Conservation (phyloP, 225 moss, liverwort and hornwort genomes). For the Polytrichum commune region DNA sequence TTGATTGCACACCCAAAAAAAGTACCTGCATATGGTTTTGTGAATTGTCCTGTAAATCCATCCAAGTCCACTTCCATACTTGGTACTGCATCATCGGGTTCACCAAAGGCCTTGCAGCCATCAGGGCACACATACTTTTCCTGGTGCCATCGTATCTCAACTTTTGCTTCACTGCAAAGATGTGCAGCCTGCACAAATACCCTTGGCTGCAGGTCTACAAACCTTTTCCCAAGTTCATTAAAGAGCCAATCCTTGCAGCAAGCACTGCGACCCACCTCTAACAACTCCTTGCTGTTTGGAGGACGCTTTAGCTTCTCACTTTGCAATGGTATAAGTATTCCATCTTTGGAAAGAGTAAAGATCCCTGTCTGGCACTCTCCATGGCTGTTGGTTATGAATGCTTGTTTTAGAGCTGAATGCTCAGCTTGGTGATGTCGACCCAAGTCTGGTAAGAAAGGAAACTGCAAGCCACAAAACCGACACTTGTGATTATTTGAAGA, state of each 20-base stretch:
- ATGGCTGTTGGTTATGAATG: constrained; percentile 51
- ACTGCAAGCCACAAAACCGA: constrained; percentile 51
- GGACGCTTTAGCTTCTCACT: constrained; percentile 42
- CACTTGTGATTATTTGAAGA: constrained; percentile 31
- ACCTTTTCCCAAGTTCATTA: constrained; percentile 48
- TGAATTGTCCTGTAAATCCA: constrained; percentile 32
- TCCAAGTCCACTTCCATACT: constrained; percentile 36
- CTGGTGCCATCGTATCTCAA: constrained; percentile 70
- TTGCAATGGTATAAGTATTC: constrained; percentile 41
- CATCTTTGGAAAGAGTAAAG: constrained; percentile 52
- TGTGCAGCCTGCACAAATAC: constrained; percentile 63
- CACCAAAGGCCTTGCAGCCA: constrained; percentile 52
- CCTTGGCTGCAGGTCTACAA: constrained; percentile 43
- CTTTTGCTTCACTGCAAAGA: constrained; percentile 67
- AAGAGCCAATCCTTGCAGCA: constrained; percentile 77
- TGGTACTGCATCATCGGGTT: constrained; percentile 12
- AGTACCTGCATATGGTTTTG: constrained; percentile 39
- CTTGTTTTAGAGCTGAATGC: constrained; percentile 60
- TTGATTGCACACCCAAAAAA: background rate
- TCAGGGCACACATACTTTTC: constrained; percentile 53
- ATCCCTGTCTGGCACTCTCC: constrained; percentile 60
- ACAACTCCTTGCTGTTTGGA: constrained; percentile 48
- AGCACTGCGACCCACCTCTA: constrained; percentile 60
- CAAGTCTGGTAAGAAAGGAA: constrained; percentile 41
- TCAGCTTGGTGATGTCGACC: constrained; percentile 54